These are phyloP conservation scores for Citrus mangshanensis DNA, from an alignment of 345 rosid species.

Conservation along the genomic window DNA sequence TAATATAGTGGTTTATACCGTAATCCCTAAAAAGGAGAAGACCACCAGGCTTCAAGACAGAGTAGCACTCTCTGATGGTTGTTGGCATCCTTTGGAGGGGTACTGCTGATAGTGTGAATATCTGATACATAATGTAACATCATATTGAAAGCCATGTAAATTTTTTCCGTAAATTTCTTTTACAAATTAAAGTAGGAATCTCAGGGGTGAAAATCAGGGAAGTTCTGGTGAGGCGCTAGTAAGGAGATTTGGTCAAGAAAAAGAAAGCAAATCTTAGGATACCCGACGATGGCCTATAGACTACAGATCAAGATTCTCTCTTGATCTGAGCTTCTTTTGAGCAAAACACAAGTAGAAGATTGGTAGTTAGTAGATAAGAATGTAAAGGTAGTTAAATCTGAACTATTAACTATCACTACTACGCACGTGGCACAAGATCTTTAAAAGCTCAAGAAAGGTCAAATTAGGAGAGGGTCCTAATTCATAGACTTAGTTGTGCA, in stretches of 20 bases:
- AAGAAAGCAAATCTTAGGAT: not conserved
- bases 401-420: not conserved
- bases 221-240: not conserved
- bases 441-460: not conserved
- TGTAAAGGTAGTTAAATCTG: not conserved
- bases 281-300: not conserved
- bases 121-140: conserved; percentile 34
- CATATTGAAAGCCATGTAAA: not conserved
- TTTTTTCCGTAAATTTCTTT: not conserved
- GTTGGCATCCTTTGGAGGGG: conserved; percentile 60
- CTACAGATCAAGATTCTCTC: not conserved
- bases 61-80: conserved; percentile 58
- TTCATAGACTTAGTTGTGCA: not conserved
- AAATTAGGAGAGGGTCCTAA: not conserved
- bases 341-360: not conserved
- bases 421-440: not conserved
- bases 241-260: not conserved
- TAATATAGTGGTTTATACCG: conserved; percentile 41
- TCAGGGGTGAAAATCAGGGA: not conserved
- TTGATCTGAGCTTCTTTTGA: no score
- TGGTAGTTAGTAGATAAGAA: not conserved
- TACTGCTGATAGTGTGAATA: conserved; percentile 88
- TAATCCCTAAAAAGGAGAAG: conserved; percentile 80
- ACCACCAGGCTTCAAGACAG: conserved; percentile 80
- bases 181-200: not conserved